These are phyloP conservation scores for Uncinocarpus reesii DNA, from an alignment of 2,329 filamentous ascomycete species.

Conservation along the genomic window DNA sequence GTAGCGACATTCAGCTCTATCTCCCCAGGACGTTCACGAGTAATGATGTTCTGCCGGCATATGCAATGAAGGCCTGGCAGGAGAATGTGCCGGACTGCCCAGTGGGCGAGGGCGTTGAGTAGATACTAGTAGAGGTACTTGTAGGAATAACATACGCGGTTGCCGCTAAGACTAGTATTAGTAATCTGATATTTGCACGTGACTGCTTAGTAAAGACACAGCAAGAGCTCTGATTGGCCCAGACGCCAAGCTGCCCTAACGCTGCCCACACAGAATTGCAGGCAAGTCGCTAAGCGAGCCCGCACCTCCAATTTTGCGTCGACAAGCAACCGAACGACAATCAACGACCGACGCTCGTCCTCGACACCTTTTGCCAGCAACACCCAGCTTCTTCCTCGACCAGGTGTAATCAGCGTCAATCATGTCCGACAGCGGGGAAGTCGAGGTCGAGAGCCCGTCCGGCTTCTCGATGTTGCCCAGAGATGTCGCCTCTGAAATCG, in stretches of 20 bases:
- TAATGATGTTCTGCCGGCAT: slow-evolving; percentile 26
- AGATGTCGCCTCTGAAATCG: slow-evolving; percentile 81
- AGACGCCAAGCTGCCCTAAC: slow-evolving; percentile 25
- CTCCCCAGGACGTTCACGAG: slow-evolving; percentile 22
- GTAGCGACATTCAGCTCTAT: slow-evolving; percentile 24
- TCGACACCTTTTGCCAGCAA: slow-evolving; percentile 22
- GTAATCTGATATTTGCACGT: not conserved
- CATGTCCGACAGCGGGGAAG: slow-evolving; percentile 93
- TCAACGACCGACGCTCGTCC: slow-evolving; percentile 23
- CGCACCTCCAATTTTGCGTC: slow-evolving; percentile 33
- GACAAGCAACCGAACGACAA: slow-evolving; percentile 26
- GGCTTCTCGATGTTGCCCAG: slow-evolving; percentile 79
- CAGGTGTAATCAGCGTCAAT: slow-evolving; percentile 40
- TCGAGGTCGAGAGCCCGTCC: slow-evolving; percentile 73
- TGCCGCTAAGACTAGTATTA: not conserved
- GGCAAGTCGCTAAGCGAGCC: slow-evolving; percentile 32
- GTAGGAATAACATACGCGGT: too few relatives aligned
- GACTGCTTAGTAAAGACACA: not conserved
- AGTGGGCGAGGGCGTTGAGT: slow-evolving; percentile 14
- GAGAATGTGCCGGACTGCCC: slow-evolving; percentile 15
- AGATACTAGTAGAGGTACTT: too few relatives aligned
- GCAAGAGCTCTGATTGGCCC: slow-evolving; percentile 2
- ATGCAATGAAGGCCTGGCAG: slow-evolving; percentile 24
- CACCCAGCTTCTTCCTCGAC: slow-evolving; percentile 31
- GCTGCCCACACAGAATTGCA: slow-evolving; percentile 26